Base-by-base conservation (phyloP, 1,284 basidiomycete species). In the Rhodotorula mucilaginosa region DNA sequence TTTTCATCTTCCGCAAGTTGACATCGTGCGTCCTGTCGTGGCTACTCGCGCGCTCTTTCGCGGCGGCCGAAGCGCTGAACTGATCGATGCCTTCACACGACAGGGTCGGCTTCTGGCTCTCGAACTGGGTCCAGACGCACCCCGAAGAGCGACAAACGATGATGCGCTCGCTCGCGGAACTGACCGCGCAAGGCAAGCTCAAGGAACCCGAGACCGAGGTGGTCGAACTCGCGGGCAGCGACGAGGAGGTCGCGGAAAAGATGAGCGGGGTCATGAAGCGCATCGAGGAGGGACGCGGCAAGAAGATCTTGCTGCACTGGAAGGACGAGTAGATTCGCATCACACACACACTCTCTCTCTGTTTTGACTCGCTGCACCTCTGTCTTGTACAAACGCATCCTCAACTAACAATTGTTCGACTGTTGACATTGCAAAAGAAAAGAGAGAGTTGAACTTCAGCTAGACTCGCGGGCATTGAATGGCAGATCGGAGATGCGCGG, bases 1-100 rank as follows among this genome's bases (percentile, higher is more conserved):
- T 88, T 23, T 88, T 91, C 81, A 92, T 93, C 73, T 94, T 93
- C 84, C 90, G 88, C 75, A 73, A 78, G 49, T 63, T 80, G 47
- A 74, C 73, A 23, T 65, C 78, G 66, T 72, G 39, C 47, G 79
- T 71, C 39, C 65, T 16, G 49, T n/a, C 44, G 10, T 48, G 56
- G 5, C 18, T 4, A 59, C 51, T 61, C 47, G 61, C 64, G 5
- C 16, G 51, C 63, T 56, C 48, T 10, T 49, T 26, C 26, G 26
- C 26, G 26, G 26, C 26, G 26, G 26, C 26, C 26, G 26, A 26
- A 26, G 26, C 26, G 26, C 26, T 26, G 26, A 26, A 26, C 26
- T 26, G 26, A 26, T 26, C 26, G 26, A 26, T 26, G 26, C 26
- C 26, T 26, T 26, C 26, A 26, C 26, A 26, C 26, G 26, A 13